Percentiles rank a stretch among this genome's conserved stretches.
Evolutionary conservation across 768 basidiomycete genomes (phyloP).

Genomic region (Hirschioporus abietinus): DNA sequence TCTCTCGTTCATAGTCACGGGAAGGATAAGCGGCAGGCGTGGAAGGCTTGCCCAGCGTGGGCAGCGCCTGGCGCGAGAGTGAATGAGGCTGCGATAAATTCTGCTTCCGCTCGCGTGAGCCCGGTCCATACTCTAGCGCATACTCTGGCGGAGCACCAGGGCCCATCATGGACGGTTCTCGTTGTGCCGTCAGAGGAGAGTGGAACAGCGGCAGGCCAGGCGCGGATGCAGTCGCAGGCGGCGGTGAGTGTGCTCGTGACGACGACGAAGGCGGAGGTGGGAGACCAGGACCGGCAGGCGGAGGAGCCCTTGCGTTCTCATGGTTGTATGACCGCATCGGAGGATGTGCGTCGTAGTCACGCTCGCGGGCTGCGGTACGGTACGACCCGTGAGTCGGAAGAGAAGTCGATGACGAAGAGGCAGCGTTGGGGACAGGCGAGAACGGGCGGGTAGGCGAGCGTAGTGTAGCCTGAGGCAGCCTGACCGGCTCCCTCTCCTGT

Average conservation of each 20-base stretch:
- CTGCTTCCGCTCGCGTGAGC: constrained; percentile 3
- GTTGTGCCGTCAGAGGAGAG: background rate
- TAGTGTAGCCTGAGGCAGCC: background rate
- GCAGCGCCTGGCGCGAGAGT: constrained; percentile 9
- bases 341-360: background rate
- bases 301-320: background rate
- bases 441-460: background rate
- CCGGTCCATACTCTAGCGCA: background rate
- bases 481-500: constrained; percentile 17
- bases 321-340: background rate
- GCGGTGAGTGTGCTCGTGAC: constrained; percentile 1
- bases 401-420: constrained; percentile 3
- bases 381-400: background rate
- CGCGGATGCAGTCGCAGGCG: background rate
- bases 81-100: constrained; percentile 14
- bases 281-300: constrained; percentile 1
- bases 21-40: constrained; percentile 2
- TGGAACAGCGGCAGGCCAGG: background rate
- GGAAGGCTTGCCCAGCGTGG: constrained; percentile 11
- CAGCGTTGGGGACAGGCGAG: background rate
- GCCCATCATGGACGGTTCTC: background rate
- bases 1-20: background rate
- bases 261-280: constrained; percentile 5
- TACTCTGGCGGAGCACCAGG: background rate
- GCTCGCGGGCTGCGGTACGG: background rate